Evolutionary conservation across 805 yeast species (phyloP).

Genomic region (Suhomyces faveliae): DNA sequence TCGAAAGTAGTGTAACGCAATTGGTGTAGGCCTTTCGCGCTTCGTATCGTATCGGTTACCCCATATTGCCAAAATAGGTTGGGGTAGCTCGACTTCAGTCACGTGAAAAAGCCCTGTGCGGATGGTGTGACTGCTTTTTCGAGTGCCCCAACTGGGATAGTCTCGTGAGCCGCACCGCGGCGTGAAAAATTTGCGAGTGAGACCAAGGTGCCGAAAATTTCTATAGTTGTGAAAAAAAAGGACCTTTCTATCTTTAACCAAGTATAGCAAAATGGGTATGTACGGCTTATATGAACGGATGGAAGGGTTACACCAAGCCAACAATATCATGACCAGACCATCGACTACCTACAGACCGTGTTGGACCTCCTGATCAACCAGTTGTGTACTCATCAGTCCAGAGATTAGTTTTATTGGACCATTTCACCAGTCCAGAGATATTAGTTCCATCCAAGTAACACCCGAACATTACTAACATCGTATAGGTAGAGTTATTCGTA

Average conservation of each 20-base stretch:
- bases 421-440: too few species aligned
- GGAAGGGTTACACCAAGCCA: too few species aligned
- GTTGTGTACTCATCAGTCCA: too few species aligned
- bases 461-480: slow-evolving; percentile 10
- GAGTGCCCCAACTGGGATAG: not conserved
- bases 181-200: slow-evolving; percentile 5
- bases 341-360: too few species aligned
- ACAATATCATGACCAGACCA: too few species aligned
- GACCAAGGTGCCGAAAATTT: not conserved
- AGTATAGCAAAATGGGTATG: slow-evolving; percentile 17
- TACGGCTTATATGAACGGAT: not conserved
- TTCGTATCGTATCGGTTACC: not conserved
- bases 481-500: slow-evolving; percentile 98
- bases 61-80: not conserved
- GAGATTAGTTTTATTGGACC: too few species aligned
- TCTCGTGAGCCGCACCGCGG: slow-evolving; percentile 3
- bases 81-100: not conserved
- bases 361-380: too few species aligned
- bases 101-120: not conserved
- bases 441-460: not conserved
- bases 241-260: slow-evolving; percentile 8
- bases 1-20: too few species aligned
- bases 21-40: not conserved
- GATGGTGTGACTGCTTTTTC: slow-evolving; percentile 7
- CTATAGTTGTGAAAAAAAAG: slow-evolving; percentile 1